phyloP scores from a whole-genome alignment of 306 rosid genomes.

The Oxytropis ochrocephala region DNA sequence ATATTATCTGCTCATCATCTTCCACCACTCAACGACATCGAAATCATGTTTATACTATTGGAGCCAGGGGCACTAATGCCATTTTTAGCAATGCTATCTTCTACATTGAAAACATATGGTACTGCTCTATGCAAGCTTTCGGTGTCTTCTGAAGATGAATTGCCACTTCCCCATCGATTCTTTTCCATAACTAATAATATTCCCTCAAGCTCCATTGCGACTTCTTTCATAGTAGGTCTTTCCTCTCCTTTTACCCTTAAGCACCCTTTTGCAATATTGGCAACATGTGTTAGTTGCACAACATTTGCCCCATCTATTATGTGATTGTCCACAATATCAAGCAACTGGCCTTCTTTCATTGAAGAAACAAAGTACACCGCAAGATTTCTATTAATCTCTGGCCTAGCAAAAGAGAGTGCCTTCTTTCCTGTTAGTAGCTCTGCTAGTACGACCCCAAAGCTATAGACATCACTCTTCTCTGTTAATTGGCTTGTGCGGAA shows the following conservation, averaged over 20 bases:
- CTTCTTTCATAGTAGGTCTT: conserved; percentile 39
- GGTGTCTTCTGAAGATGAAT: too few relatives aligned
- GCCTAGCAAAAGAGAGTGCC: conserved; percentile 14
- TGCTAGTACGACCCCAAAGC: conserved; percentile 34
- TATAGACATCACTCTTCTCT: conserved; percentile 29
- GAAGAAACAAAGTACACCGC: conserved; percentile 19
- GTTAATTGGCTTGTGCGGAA: conserved; percentile 8
- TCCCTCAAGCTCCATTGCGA: conserved; percentile 23
- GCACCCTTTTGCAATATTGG: conserved; percentile 1
- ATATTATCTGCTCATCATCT: neutral
- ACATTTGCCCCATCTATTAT: neutral
- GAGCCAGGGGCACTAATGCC: neutral
- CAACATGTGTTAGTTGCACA: conserved; percentile 13
- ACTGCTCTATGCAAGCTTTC: too few relatives aligned
- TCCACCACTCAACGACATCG: neutral
- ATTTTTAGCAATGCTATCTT: neutral
- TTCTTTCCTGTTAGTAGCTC: conserved; percentile 27
- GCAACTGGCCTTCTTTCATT: conserved; percentile 3
- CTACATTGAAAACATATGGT: neutral
- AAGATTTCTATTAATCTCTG: conserved; percentile 14
- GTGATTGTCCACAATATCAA: neutral
- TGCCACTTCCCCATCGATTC: too few relatives aligned
- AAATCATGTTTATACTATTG: neutral
- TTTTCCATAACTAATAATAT: too few relatives aligned
- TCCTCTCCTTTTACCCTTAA: neutral